These are phyloP conservation scores for Pisolithus sp. DNA, from an alignment of 768 basidiomycete genomes.

Conservation along the genomic window DNA sequence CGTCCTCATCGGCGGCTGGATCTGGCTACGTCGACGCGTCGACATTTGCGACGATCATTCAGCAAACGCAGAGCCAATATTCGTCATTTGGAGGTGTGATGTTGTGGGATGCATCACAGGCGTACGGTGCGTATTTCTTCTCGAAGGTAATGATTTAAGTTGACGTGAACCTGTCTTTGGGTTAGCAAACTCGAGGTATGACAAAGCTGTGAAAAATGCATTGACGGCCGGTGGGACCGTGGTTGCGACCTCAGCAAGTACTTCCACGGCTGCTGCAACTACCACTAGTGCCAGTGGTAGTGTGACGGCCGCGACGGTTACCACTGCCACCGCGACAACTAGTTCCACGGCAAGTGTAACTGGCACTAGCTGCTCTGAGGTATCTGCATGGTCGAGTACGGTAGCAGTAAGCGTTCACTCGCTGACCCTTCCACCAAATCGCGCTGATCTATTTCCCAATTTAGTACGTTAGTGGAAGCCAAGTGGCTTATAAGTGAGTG, in stretches of 20 bases:
- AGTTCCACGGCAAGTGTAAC: conserved; percentile 6
- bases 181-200: conserved; percentile 38
- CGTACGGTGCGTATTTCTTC: conserved; percentile 27
- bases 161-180: no score
- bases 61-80: conserved; percentile 29
- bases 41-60: conserved; percentile 27
- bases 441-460: not conserved
- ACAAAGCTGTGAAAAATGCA: conserved; percentile 36
- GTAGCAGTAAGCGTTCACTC: conserved; percentile 30
- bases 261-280: no score
- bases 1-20: conserved; percentile 33
- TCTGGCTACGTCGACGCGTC: conserved; percentile 35
- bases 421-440: not conserved
- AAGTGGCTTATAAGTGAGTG: conserved; percentile 39
- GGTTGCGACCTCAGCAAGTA: no score
- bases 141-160: no score
- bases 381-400: conserved; percentile 35
- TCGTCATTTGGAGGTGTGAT: conserved; percentile 42
- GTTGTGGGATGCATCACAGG: conserved; percentile 42
- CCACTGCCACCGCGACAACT: conserved; percentile 10
- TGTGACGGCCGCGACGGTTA: conserved; percentile 12
- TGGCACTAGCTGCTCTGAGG: conserved; percentile 30
- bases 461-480: conserved; percentile 39
- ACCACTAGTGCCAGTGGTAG: not conserved
- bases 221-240: conserved; percentile 18